Conservation (phyloP, 2,329 filamentous ascomycete genomes). For the Xylariaceae sp. region DNA sequence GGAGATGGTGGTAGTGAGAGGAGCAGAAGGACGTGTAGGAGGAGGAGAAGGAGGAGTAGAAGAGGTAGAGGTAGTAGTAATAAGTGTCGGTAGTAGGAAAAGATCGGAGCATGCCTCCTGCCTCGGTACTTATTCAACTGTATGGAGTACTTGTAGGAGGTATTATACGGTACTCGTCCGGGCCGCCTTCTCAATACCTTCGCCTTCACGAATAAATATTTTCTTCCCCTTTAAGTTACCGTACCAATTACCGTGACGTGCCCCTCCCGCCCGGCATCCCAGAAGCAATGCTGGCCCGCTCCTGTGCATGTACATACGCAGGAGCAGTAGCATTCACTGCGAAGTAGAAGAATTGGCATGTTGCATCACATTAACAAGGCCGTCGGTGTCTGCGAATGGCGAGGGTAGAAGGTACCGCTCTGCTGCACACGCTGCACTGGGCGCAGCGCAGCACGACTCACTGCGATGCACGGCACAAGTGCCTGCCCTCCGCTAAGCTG, state of each 20-base stretch:
- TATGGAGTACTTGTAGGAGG: too few relatives aligned
- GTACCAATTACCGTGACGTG: slow-evolving; percentile 8
- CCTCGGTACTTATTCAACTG: not conserved
- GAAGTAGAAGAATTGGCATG: slow-evolving; percentile 18
- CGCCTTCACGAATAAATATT: slow-evolving; percentile 13
- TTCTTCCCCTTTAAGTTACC: slow-evolving; percentile 6
- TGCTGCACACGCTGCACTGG: not conserved
- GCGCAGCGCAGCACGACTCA: not conserved
- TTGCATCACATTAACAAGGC: slow-evolving; percentile 17
- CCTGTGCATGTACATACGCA: slow-evolving; percentile 13
- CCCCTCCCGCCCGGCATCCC: slow-evolving; percentile 1
- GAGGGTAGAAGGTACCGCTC: slow-evolving; percentile 6
- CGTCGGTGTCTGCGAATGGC: slow-evolving; percentile 19
- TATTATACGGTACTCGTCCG: not conserved
- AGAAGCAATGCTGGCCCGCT: slow-evolving; percentile 21
- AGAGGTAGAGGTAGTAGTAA: not conserved
- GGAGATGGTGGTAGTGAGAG: not conserved
- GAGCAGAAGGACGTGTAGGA: not conserved
- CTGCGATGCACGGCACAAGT: not conserved
- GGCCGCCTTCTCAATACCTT: slow-evolving; percentile 21
- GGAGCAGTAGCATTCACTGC: not conserved
- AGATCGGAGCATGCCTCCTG: not conserved
- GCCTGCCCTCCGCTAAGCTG: not conserved
- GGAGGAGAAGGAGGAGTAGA: not conserved
- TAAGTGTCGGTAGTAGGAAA: not conserved